Conservation (phyloP, 176 grass and related monocot genomes). For the Triticum urartu region DNA sequence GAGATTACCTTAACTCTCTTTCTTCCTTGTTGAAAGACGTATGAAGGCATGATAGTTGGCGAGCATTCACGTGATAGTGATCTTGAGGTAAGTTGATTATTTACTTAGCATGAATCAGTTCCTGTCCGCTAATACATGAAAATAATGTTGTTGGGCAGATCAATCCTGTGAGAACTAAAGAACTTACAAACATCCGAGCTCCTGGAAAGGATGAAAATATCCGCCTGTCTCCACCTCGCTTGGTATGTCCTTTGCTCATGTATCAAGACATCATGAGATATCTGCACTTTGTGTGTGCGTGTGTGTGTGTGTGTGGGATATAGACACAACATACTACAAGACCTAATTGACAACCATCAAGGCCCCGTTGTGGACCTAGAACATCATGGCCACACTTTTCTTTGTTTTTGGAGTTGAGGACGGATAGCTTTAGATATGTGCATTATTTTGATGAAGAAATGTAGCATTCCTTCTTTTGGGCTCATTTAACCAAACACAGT, state of each 20-base stretch:
- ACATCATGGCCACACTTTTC: not conserved
- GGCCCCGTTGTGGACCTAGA: not conserved
- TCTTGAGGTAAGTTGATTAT: slow-evolving; percentile 79
- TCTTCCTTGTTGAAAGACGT: slow-evolving; percentile 54
- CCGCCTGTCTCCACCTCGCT: slow-evolving; percentile 76
- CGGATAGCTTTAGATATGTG: not conserved
- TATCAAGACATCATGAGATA: slow-evolving; percentile 1
- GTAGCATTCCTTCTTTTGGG: slow-evolving; percentile 1
- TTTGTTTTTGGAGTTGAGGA: not conserved
- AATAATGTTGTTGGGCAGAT: slow-evolving; percentile 48
- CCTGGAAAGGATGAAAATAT: slow-evolving; percentile 98
- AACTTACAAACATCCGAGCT: slow-evolving; percentile 90
- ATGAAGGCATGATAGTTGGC: slow-evolving; percentile 95
- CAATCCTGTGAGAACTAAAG: slow-evolving; percentile 97
- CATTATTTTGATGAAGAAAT: slow-evolving; percentile 9
- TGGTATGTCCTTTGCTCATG: slow-evolving; percentile 51
- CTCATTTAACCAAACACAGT: not conserved
- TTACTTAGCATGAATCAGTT: slow-evolving; percentile 13
- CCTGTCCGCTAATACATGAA: slow-evolving; percentile 19
- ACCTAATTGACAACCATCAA: slow-evolving; percentile 1
- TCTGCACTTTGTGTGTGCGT: not conserved
- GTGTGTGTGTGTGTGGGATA: not conserved
- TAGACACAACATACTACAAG: not conserved
- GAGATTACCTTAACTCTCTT: slow-evolving; percentile 17
- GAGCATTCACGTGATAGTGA: slow-evolving; percentile 97